Percentiles rank a stretch among this genome's conserved stretches.
Conservation (phyloP, 1,284 basidiomycete genomes). For the Ganoderma resinaceum region DNA sequence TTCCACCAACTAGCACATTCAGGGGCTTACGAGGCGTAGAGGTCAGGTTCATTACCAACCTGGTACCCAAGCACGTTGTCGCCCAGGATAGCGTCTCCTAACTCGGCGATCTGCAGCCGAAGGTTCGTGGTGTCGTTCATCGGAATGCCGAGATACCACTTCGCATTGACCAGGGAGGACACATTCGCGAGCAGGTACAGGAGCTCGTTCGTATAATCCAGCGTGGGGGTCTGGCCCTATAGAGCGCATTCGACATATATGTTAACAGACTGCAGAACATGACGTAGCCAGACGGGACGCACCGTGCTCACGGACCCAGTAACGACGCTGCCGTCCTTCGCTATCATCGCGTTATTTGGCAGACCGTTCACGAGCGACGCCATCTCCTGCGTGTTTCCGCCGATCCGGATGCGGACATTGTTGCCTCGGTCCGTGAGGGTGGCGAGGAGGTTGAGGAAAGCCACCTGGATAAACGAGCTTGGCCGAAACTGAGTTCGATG, state of each 20-base stretch:
- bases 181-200: slow-evolving; percentile 52
- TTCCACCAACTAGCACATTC: neutral
- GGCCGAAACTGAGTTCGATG: neutral
- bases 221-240: slow-evolving; percentile 37
- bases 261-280: neutral
- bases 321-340: slow-evolving; percentile 48
- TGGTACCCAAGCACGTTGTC: slow-evolving; percentile 64
- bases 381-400: slow-evolving; percentile 79
- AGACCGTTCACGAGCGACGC: slow-evolving; percentile 57
- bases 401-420: slow-evolving; percentile 63
- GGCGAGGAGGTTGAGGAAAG: slow-evolving; percentile 77
- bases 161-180: slow-evolving; percentile 44
- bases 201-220: slow-evolving; percentile 50
- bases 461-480: slow-evolving; percentile 56
- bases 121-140: slow-evolving; percentile 61
- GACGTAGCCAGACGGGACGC: neutral
- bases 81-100: slow-evolving; percentile 60
- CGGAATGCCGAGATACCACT: slow-evolving; percentile 58
- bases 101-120: slow-evolving; percentile 58
- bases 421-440: slow-evolving; percentile 66
- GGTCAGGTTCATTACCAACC: slow-evolving; percentile 77
- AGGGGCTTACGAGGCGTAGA: slow-evolving; percentile 50
- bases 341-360: slow-evolving; percentile 52
- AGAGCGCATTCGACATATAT: too few species aligned
- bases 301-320: neutral